Conservation (phyloP, 306 rosid species). For the Carpinus viminea region DNA sequence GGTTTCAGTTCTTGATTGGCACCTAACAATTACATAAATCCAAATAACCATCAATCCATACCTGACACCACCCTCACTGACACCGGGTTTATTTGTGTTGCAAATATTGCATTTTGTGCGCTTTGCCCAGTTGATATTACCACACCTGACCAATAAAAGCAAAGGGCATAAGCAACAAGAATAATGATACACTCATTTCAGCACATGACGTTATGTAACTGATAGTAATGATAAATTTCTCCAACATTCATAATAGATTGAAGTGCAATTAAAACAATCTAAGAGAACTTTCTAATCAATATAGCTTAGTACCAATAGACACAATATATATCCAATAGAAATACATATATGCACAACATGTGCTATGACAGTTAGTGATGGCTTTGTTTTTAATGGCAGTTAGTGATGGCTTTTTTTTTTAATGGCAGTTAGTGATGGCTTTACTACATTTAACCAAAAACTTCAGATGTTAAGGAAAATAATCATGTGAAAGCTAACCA, state of each 20-base stretch:
- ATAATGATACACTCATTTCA: not conserved
- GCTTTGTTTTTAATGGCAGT: not conserved
- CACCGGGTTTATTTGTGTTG: conserved; percentile 97
- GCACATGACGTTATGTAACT: not conserved
- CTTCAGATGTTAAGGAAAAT: not conserved
- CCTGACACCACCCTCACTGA: conserved; percentile 97
- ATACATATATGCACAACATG: not conserved
- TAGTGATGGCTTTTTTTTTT: not conserved
- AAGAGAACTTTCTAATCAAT: not conserved
- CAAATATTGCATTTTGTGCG: conserved; percentile 93
- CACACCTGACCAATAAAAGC: conserved; percentile 69
- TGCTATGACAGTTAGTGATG: not conserved
- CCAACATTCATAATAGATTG: not conserved
- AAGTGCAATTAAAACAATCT: not conserved
- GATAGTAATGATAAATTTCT: not conserved
- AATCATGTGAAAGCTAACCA: not conserved
- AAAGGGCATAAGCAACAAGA: conserved; percentile 22
- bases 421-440: not conserved
- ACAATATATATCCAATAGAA: not conserved
- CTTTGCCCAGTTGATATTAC: conserved; percentile 98
- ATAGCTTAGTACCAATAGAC: not conserved
- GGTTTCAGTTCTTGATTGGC: not conserved
- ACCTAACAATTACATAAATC: conserved; percentile 14
- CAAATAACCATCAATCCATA: conserved; percentile 36
- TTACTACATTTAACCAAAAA: not conserved